A percentile compares a stretch with the other conserved stretches of the same genome.
These are phyloP conservation scores for Xerocomus amazonicus DNA, from an alignment of 1,284 basidiomycete genomes.

Conservation along the genomic window DNA sequence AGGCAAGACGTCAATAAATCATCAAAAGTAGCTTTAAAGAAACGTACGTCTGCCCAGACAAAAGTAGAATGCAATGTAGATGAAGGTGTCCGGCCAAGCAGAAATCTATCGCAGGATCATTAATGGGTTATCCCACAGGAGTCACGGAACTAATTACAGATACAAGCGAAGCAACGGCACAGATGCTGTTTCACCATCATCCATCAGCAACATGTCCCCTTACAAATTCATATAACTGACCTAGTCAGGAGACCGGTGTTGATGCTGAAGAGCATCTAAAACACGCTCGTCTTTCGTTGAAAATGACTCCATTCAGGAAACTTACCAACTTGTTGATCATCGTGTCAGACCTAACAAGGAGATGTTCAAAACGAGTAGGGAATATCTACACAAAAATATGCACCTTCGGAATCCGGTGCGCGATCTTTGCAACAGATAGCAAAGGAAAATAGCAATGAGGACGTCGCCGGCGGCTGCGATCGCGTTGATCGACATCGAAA, in stretches of 20 bases:
- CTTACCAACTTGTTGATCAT: conserved; percentile 47
- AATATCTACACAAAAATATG: background rate
- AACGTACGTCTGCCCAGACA: conserved; percentile 45
- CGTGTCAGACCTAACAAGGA: conserved; percentile 40
- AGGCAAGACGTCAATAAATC: background rate
- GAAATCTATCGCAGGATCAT: conserved; percentile 31
- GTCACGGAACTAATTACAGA: conserved; percentile 31
- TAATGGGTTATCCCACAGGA: background rate
- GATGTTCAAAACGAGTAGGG: background rate
- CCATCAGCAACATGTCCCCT: background rate
- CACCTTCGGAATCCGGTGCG: conserved; percentile 57
- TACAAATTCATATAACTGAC: conserved; percentile 4
- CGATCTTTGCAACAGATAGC: conserved; percentile 48
- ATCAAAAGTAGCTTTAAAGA: too few relatives aligned
- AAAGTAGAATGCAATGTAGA: conserved; percentile 55
- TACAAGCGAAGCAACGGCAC: conserved; percentile 44
- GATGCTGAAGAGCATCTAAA: conserved; percentile 46
- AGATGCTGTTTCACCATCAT: conserved; percentile 24
- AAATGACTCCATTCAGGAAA: background rate
- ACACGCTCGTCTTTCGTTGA: background rate
- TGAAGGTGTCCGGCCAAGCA: conserved; percentile 40
- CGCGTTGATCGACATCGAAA: conserved; percentile 56
- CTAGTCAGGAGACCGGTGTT: conserved; percentile 47
- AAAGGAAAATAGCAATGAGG: conserved; percentile 51
- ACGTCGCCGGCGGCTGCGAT: conserved; percentile 60